Evolutionary conservation across 75 land plant genomes (phyloP).

Genomic region (Sequoiadendron giganteum): DNA sequence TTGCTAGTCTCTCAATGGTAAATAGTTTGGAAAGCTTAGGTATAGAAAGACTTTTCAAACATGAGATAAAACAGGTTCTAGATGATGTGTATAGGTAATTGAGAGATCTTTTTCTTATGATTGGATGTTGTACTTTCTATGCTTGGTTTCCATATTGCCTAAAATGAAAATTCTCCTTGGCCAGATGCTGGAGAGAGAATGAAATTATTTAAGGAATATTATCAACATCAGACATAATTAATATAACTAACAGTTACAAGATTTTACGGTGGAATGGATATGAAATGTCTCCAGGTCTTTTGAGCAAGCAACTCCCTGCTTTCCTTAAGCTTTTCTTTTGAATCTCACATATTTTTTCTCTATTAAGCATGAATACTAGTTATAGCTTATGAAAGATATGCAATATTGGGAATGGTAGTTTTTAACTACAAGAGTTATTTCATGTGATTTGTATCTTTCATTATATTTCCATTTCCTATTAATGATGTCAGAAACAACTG

Average conservation of each 20-base stretch:
- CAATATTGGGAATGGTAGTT: neutral
- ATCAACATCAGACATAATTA: neutral
- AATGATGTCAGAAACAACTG: neutral
- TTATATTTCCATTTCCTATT: neutral
- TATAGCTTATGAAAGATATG: neutral
- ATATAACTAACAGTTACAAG: neutral
- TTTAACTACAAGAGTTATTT: neutral
- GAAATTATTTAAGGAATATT: neutral
- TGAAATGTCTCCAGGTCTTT: neutral
- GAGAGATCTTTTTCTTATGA: neutral
- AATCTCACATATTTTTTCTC: neutral
- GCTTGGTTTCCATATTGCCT: neutral
- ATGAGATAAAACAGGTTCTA: conserved; percentile 37
- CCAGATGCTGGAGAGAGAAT: neutral
- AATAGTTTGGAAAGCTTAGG: conserved; percentile 50
- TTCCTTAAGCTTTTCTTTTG: neutral
- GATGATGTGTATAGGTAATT: conserved; percentile 53
- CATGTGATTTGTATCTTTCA: neutral
- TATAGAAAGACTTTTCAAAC: conserved; percentile 40
- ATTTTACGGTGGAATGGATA: neutral
- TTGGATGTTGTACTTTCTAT: neutral
- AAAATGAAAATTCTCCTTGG: neutral
- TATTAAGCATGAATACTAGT: neutral
- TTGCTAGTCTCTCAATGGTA: conserved; percentile 38
- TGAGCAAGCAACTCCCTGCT: neutral